Conservation (phyloP, 2,329 filamentous ascomycete genomes). For the Alternaria sp. region DNA sequence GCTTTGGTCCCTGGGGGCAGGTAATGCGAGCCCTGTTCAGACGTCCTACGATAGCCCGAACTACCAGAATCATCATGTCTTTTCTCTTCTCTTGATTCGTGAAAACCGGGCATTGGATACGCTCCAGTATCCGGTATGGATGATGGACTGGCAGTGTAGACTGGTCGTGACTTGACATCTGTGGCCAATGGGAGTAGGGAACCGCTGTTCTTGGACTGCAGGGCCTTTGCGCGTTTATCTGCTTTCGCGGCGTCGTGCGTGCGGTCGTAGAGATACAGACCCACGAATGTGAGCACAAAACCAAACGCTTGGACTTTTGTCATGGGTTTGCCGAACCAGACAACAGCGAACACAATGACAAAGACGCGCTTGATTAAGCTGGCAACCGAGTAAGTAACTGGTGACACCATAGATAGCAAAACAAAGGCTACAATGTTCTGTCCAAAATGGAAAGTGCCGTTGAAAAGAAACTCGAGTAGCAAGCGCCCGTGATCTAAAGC, state of each 20-base stretch:
- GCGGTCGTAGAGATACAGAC: slow-evolving; percentile 94
- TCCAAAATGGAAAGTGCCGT: slow-evolving; percentile 94
- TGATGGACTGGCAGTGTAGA: slow-evolving; percentile 53
- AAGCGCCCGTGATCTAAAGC: slow-evolving; percentile 70
- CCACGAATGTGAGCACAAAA: slow-evolving; percentile 88
- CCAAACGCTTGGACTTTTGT: slow-evolving; percentile 84
- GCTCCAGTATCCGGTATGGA: slow-evolving; percentile 47
- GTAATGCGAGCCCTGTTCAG: slow-evolving; percentile 62
- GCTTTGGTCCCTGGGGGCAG: slow-evolving; percentile 82
- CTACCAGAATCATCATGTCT: slow-evolving; percentile 66
- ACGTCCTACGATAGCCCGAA: slow-evolving; percentile 53
- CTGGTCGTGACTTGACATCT: slow-evolving; percentile 34
- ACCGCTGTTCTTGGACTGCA: slow-evolving; percentile 69
- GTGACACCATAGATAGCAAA: slow-evolving; percentile 89
- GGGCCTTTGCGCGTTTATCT: slow-evolving; percentile 75
- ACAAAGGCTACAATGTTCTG: slow-evolving; percentile 97
- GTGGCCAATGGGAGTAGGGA: slow-evolving; percentile 73
- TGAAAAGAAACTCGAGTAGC: slow-evolving; percentile 90
- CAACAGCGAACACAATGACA: slow-evolving; percentile 91
- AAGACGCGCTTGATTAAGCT: slow-evolving; percentile 97
- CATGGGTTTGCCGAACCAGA: slow-evolving; percentile 95
- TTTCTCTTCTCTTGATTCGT: slow-evolving; percentile 60
- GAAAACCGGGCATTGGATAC: slow-evolving; percentile 36
- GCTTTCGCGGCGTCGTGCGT: slow-evolving; percentile 88
- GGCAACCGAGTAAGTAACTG: slow-evolving; percentile 96